Evolutionary conservation across 2,329 filamentous ascomycete genomes (phyloP).

Genomic region (Xenosphaeropsis pyriputrescens): DNA sequence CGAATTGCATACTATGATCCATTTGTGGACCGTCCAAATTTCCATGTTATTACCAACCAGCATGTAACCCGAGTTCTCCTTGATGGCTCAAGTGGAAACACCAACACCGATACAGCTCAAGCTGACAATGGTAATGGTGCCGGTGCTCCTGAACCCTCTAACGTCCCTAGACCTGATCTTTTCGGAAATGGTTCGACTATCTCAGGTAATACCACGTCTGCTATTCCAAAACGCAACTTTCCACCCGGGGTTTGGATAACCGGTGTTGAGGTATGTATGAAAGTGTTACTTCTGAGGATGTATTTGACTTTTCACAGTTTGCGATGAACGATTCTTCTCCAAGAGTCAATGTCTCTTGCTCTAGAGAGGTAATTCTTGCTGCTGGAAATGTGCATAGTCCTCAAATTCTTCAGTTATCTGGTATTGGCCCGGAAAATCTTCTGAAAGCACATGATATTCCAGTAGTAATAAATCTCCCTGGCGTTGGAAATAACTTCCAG

Average conservation of each 20-base stretch:
- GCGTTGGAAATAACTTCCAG: conserved; percentile 41
- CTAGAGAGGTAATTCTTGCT: conserved; percentile 28
- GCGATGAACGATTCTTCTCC: background rate
- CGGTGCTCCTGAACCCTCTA: too few relatives aligned
- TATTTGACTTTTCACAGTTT: conserved; percentile 6
- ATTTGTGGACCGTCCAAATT: conserved; percentile 20
- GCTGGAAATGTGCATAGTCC: conserved; percentile 28
- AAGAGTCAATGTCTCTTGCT: conserved; percentile 4
- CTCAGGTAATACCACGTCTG: too few relatives aligned
- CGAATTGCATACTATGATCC: conserved; percentile 25
- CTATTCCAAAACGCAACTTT: conserved; percentile 1
- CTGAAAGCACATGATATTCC: conserved; percentile 26
- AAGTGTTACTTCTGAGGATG: background rate
- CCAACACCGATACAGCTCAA: background rate
- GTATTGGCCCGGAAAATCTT: conserved; percentile 22
- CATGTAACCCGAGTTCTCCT: conserved; percentile 23
- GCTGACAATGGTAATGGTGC: too few relatives aligned
- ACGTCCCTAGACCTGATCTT: too few relatives aligned
- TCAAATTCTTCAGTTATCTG: conserved; percentile 27
- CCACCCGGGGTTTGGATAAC: conserved; percentile 8
- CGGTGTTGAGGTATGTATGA: conserved; percentile 22
- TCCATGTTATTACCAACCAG: conserved; percentile 23
- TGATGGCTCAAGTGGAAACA: conserved; percentile 4
- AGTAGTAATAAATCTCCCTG: conserved; percentile 35
- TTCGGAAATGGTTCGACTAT: too few relatives aligned